Evolutionary conservation across 257 asterid species (phyloP).

Genomic region (Solanum neorickii): DNA sequence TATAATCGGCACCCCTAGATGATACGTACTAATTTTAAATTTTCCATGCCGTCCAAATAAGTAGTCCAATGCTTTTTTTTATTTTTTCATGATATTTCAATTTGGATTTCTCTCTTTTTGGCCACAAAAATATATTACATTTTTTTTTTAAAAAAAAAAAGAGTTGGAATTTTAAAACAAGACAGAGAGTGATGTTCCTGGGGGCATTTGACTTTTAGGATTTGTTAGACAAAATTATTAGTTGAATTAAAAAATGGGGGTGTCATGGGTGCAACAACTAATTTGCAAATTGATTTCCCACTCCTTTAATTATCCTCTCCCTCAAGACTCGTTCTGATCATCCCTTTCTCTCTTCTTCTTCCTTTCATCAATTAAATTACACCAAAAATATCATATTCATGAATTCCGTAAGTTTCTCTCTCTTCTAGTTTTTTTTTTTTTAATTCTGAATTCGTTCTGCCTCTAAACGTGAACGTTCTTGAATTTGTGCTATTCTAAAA

Average conservation of each 20-base stretch:
- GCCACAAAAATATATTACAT: neutral
- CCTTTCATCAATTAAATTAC: neutral
- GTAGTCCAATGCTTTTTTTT: neutral
- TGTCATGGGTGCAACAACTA: conserved; percentile 2
- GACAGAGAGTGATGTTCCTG: neutral
- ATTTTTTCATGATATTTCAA: neutral
- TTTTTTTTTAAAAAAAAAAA: neutral
- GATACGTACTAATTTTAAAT: neutral
- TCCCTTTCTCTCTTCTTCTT: neutral
- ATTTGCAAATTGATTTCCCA: neutral
- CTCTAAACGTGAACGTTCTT: neutral
- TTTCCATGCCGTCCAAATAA: neutral
- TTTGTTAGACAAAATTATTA: neutral
- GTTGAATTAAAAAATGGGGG: neutral
- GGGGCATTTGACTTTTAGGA: neutral
- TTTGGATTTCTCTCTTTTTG: neutral
- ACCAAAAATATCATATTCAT: neutral
- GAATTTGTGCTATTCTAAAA: neutral
- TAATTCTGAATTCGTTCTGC: neutral
- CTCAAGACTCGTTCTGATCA: neutral
- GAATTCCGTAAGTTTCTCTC: neutral
- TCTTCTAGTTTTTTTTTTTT: neutral
- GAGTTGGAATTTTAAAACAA: neutral
- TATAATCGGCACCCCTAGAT: neutral
- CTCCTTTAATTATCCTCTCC: neutral